Evolutionary conservation across 768 basidiomycete species (phyloP), one percentile per base, ranked within the genome.

Genomic region (Suillus bovinus): DNA sequence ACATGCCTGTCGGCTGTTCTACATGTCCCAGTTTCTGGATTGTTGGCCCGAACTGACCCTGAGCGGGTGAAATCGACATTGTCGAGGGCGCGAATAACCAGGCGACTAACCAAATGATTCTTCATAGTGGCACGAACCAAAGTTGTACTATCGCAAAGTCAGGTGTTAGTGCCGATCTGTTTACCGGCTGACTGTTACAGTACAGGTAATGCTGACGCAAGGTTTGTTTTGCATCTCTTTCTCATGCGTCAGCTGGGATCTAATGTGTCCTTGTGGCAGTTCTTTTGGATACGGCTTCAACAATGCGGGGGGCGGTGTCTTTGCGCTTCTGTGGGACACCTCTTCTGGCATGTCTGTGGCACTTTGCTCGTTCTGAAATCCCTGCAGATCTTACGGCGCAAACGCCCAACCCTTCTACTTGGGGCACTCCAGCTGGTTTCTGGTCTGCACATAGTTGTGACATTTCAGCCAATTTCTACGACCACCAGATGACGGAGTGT

Each of bases 1-100:
- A 82, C 2, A 89, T 90, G 87, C 90, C 90, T 14, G 80, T 84
- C 58, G 91, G 91, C 0, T 90, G 88, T 69, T 79, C 82, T 59
- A 76, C 78, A 41, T 85, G 84, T 81, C 87, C 75, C 76, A 89
- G 88, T 74, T 89, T 77, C 60, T 83, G 82, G 82, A 76, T 80
- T 3, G 76, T 79, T 49, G 84, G 85, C 9, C 77, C 81, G 2
- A 68, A 80, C 50, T 87, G 85, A 85, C 84, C 85, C 5, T n/a
- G 36, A 24, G 73, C 63, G 33, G 86, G 85, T 63, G 89, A 92
- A 71, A 87, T 91, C 54, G 91, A 93, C 68, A 82, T 90, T 57
- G 71, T 92, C 10, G 91, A 93, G 69, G 88, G 89, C 20, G 88
- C 91, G 59, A 84, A 92, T 66, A 68, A 81, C 31, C 80, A 83